A percentile compares a stretch with the other conserved stretches of the same genome.
phyloP scores from a whole-genome alignment of 495 filamentous ascomycete genomes.

The Cercophora newfieldiana region DNA sequence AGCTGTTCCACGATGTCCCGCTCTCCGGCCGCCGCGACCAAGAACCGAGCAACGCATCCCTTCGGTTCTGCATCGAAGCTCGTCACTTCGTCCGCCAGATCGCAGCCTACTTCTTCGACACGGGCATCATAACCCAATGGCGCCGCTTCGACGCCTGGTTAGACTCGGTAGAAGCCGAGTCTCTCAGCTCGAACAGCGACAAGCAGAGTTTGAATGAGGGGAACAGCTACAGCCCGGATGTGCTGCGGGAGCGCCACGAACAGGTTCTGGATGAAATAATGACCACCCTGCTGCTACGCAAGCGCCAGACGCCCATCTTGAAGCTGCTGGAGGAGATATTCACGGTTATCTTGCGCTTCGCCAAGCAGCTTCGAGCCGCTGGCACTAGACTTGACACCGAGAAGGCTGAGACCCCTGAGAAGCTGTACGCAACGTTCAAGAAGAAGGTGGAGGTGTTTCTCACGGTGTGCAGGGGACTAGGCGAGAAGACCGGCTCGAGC shows the following conservation, averaged over 20 bases:
- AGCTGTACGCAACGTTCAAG: constrained; percentile 62
- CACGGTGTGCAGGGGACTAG: constrained; percentile 59
- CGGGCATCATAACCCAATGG: constrained; percentile 73
- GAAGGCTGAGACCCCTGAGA: constrained; percentile 43
- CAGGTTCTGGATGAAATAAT: constrained; percentile 76
- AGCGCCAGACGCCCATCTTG: constrained; percentile 68
- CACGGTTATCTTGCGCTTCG: constrained; percentile 66
- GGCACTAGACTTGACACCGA: not conserved
- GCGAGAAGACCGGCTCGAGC: constrained; percentile 59
- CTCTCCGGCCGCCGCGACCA: constrained; percentile 10
- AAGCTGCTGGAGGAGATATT: constrained; percentile 79
- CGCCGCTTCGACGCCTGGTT: constrained; percentile 64
- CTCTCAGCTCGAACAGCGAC: constrained; percentile 34
- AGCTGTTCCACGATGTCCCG: constrained; percentile 60
- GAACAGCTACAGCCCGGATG: constrained; percentile 54
- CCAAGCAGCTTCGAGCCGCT: constrained; percentile 29
- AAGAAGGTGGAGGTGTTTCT: constrained; percentile 71
- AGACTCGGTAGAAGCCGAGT: constrained; percentile 58
- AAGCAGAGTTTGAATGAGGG: constrained; percentile 5
- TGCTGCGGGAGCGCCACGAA: constrained; percentile 71
- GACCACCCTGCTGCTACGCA: constrained; percentile 67
- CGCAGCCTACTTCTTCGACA: constrained; percentile 72
- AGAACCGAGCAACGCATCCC: constrained; percentile 43
- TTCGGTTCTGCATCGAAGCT: constrained; percentile 71
- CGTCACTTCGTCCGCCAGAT: constrained; percentile 73